Percentiles rank a stretch among this genome's conserved stretches.
These are phyloP conservation scores for Flaveria brownii DNA, from an alignment of 129 eudicot genomes.

Conservation along the genomic window DNA sequence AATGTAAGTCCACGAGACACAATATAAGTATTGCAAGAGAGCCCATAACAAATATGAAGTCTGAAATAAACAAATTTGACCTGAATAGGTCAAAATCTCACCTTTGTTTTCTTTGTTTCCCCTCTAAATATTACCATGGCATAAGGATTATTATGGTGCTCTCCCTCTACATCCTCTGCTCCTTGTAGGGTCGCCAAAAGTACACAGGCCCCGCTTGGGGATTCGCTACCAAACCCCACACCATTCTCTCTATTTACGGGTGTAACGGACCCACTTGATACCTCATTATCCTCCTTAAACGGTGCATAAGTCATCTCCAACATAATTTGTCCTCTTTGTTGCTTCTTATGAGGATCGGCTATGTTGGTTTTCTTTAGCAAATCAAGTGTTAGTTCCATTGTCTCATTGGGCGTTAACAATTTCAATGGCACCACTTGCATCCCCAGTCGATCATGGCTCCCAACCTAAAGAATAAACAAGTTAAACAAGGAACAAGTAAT, in stretches of 20 bases:
- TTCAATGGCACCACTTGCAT: slow-evolving; percentile 76
- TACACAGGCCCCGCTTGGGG: slow-evolving; percentile 42
- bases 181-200: slow-evolving; percentile 75
- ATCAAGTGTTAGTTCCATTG: slow-evolving; percentile 69
- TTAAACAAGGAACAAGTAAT: neutral
- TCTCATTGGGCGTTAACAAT: slow-evolving; percentile 59
- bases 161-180: slow-evolving; percentile 80
- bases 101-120: slow-evolving; percentile 81
- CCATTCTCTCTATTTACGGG: slow-evolving; percentile 33
- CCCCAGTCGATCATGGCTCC: slow-evolving; percentile 76
- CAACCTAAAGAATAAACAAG: slow-evolving; percentile 51
- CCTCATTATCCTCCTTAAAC: slow-evolving; percentile 59
- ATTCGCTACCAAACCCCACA: slow-evolving; percentile 27
- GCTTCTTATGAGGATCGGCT: slow-evolving; percentile 53
- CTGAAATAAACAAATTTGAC: neutral
- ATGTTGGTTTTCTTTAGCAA: slow-evolving; percentile 56
- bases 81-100: slow-evolving; percentile 24
- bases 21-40: neutral
- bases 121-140: slow-evolving; percentile 63
- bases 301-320: slow-evolving; percentile 81
- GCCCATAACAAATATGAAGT: neutral
- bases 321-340: slow-evolving; percentile 66
- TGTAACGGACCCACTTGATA: slow-evolving; percentile 39
- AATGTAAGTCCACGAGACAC: neutral
- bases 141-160: slow-evolving; percentile 71